Conservation (phyloP, 164 flowering plant species). For the Protea cynaroides region DNA sequence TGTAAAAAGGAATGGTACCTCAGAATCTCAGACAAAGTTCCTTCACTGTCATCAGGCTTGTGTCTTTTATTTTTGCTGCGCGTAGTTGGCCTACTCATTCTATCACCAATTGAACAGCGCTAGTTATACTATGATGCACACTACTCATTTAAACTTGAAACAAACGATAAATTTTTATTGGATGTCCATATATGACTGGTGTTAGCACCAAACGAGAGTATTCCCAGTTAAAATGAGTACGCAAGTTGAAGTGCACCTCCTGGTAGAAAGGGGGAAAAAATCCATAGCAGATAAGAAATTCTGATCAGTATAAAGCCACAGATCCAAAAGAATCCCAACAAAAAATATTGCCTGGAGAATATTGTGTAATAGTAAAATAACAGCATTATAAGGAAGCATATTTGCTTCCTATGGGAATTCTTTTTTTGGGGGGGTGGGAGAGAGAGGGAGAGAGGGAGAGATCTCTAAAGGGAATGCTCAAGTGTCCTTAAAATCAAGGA, state of each 20-base stretch:
- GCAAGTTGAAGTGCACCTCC: neutral
- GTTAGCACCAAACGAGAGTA: neutral
- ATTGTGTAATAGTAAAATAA: too few relatives aligned
- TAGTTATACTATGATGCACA: conserved; percentile 2
- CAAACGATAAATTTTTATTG: neutral
- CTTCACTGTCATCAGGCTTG: conserved; percentile 38
- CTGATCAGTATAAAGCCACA: neutral
- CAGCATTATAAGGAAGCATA: too few relatives aligned
- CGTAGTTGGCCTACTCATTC: conserved; percentile 51
- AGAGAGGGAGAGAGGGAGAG: too few relatives aligned
- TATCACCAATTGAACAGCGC: conserved; percentile 7
- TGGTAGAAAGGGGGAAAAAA: neutral
- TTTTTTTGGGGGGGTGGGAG: too few relatives aligned
- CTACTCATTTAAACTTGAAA: conserved; percentile 1
- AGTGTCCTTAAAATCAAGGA: too few relatives aligned
- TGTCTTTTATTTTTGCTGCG: conserved; percentile 71
- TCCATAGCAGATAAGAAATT: neutral
- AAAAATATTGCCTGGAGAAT: too few relatives aligned
- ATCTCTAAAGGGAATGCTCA: too few relatives aligned
- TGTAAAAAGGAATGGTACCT: conserved; percentile 24
- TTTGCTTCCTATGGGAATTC: too few relatives aligned
- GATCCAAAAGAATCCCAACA: neutral
- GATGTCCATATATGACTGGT: neutral
- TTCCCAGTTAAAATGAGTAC: neutral
- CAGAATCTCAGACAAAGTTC: conserved; percentile 36